Evolutionary conservation across 345 rosid species (phyloP), one percentile per base, ranked within the genome.

Genomic region (Noccaea caerulescens): DNA sequence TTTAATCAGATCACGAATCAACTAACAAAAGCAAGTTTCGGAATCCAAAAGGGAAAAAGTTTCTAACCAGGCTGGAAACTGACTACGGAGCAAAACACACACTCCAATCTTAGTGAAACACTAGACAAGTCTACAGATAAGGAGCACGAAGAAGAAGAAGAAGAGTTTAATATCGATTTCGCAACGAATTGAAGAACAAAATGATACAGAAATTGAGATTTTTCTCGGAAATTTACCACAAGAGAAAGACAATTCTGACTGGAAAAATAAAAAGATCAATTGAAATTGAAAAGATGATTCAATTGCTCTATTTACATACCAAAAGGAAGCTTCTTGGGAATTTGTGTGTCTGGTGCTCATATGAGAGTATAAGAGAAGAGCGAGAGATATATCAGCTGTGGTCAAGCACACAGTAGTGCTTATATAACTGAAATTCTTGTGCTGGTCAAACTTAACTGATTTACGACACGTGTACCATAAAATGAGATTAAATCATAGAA

Each of bases 291-390:
- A 56, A 54, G 33, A 46, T 16, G 0, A 37, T 63, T 42, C 54
- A 53, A 50, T 51, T 46, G 44, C 27, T 55, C 2, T 27, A 73
- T 37, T 18, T 25, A 47, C 66, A 11, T 71, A 78, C 80, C 56
- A 33, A 68, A 33, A 62, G 9, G 82, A 76, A 79, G 84, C 71
- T 69, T 80, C 79, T 1, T 75, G 36, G 47, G 2, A 41, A 52
- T 5, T 16, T 47, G 34, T 52, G 61, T 55, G 61, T 53, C 25
- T 63, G 60, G 46, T 51, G 58, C 67, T 51, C 42, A 36, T 25
- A 49, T 42, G 50, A 58, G 66, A 59, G 50, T 49, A 12, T 58
- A 45, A 36, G 63, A 53, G 10, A 45, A 10, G 10, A 16, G 47
- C 46, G n/a, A 11, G n/a, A 11, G 16, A 2, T 5, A 10, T 42